Conservation (phyloP, 2,329 filamentous ascomycete species). For the Arthrobotrys entomopaga region DNA sequence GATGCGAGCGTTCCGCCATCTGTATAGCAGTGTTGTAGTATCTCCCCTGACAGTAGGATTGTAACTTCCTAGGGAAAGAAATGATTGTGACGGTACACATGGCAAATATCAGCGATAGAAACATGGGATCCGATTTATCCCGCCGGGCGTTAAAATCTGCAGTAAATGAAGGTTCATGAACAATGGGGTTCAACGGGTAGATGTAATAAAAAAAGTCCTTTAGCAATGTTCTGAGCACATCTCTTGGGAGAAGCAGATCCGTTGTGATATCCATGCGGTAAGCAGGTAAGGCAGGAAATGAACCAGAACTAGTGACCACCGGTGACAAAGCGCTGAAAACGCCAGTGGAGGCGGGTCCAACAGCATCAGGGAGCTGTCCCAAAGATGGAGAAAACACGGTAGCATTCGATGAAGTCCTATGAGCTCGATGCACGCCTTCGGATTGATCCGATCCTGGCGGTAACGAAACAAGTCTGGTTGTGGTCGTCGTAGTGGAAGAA, state of each 20-base stretch:
- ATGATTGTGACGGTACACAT: slow-evolving; percentile 54
- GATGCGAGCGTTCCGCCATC: slow-evolving; percentile 48
- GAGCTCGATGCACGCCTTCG: slow-evolving; percentile 52
- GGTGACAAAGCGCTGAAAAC: slow-evolving; percentile 48
- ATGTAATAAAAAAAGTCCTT: slow-evolving; percentile 55
- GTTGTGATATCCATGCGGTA: slow-evolving; percentile 54
- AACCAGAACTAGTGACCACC: slow-evolving; percentile 45
- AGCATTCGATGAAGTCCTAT: slow-evolving; percentile 50
- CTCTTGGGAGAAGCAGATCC: slow-evolving; percentile 39
- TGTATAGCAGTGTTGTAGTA: slow-evolving; percentile 55
- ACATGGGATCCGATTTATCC: slow-evolving; percentile 52
- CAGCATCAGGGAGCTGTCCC: slow-evolving; percentile 44
- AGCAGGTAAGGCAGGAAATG: slow-evolving; percentile 47
- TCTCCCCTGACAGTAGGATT: slow-evolving; percentile 49
- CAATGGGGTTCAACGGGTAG: slow-evolving; percentile 52
- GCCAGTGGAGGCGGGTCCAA: slow-evolving; percentile 30
- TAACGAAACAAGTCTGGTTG: slow-evolving; percentile 48
- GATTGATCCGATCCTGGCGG: slow-evolving; percentile 54
- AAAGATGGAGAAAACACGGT: slow-evolving; percentile 39
- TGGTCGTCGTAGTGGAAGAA: slow-evolving; percentile 40
- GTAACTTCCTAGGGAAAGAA: slow-evolving; percentile 53
- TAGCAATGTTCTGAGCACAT: slow-evolving; percentile 38
- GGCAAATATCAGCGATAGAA: slow-evolving; percentile 53
- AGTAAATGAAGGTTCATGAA: slow-evolving; percentile 51
- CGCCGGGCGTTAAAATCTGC: slow-evolving; percentile 39